Evolutionary conservation across 73 alveolate species (phyloP).

Genomic region (Symbiodinium natans): DNA sequence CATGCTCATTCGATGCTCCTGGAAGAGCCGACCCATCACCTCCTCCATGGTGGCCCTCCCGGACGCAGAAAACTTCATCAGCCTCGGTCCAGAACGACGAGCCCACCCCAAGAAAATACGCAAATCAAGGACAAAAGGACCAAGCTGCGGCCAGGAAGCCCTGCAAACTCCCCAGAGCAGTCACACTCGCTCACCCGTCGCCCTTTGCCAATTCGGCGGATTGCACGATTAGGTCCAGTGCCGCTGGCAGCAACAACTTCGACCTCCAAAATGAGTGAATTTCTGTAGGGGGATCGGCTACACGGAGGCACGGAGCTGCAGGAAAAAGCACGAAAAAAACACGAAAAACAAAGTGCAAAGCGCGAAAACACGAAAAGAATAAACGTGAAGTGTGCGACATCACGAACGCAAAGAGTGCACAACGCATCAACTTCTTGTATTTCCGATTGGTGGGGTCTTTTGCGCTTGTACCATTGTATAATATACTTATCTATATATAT

Average conservation of each 20-base stretch:
- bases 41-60: slow-evolving; percentile 58
- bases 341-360: too few species aligned
- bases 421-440: too few species aligned
- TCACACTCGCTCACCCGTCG: slow-evolving; percentile 65
- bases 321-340: too few species aligned
- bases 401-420: too few species aligned
- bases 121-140: neutral
- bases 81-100: neutral
- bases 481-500: too few species aligned
- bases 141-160: neutral
- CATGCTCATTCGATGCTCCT: neutral
- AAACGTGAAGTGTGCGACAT: too few species aligned
- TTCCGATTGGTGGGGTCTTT: too few species aligned
- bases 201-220: slow-evolving; percentile 77
- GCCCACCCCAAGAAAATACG: too few species aligned
- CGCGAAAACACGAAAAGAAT: too few species aligned
- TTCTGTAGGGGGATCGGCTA: neutral
- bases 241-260: slow-evolving; percentile 48
- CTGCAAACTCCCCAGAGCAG: slow-evolving; percentile 73
- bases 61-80: slow-evolving; percentile 11
- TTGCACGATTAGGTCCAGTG: slow-evolving; percentile 13
- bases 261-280: too few species aligned
- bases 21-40: slow-evolving; percentile 43
- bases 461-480: too few species aligned
- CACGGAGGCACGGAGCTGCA: neutral